Evolutionary conservation across 2,329 filamentous ascomycete species (phyloP), one percentile per base, ranked within the genome.

Genomic region (Trichophyton verrucosum): DNA sequence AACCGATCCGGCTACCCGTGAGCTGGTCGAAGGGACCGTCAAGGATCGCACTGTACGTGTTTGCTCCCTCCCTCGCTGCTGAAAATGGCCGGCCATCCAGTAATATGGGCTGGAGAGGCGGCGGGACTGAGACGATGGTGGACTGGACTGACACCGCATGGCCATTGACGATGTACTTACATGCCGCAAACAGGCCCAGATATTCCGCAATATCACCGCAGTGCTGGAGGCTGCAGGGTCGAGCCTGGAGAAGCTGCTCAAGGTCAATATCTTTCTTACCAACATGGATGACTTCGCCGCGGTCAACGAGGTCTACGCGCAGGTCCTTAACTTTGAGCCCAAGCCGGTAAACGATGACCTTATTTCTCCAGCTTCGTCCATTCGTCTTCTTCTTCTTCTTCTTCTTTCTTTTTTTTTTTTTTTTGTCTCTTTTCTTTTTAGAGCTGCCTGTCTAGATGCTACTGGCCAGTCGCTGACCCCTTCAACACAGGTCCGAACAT

Each of bases 231-330:
- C 79, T 4, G 81, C 83, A 0, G 84, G 83, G 0, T 81, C 79
- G 58, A 77, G 75, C 62, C 74, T 86, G 44, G 75, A 79, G 30
- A 83, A 86, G 60, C 79, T 83, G 0, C 78, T 87, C 70, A 87
- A 87, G 72, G 80, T 85, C 63, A 87, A 86, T 66, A 76, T 87
- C 24, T 88, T 84, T 68, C 69, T 88, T n/a, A 81, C 80, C 1
- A 78, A 80, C 62, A 87, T 88, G 84, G 76, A 80, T 57, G 77
- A 87, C 69, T 87, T 86, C 68, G 78, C 76, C 73, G 84, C 85
- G 72, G 89, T 95, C 87, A 95, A 95, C 76, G 80, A 80, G 66
- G 86, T 89, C 71, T 95, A 94, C 74, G 87, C 85, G 74, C 86
- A 90, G 77, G 90, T 33, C 20, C 47, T 61, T 27, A 49, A 22